These are phyloP conservation scores for Saccharomycopsis schoenii DNA, from an alignment of 805 yeast genomes.

Conservation along the genomic window DNA sequence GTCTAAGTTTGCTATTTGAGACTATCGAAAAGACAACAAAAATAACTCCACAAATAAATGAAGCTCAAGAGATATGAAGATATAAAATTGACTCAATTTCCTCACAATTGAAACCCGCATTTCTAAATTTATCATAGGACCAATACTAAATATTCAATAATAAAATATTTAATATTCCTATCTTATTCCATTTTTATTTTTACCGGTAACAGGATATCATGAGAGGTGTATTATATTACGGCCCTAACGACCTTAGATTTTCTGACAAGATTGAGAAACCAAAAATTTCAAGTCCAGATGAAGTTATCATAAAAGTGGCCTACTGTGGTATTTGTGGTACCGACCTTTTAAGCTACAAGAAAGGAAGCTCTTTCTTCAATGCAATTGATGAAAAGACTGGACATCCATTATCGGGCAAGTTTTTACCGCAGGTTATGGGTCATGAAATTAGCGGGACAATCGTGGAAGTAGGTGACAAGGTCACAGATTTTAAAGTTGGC, in stretches of 20 bases:
- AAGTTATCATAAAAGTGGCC: conserved; percentile 33
- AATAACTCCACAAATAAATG: not conserved
- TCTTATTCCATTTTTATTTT: too few relatives aligned
- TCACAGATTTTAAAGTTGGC: conserved; percentile 37
- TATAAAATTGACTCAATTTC: not conserved
- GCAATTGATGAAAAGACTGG: conserved; percentile 23
- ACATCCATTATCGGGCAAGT: conserved; percentile 30
- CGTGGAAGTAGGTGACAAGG: conserved; percentile 36
- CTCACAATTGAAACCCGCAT: not conserved
- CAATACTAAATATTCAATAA: too few relatives aligned
- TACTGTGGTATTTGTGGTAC: conserved; percentile 61
- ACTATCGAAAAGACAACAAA: not conserved
- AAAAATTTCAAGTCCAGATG: conserved; percentile 26
- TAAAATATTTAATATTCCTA: too few relatives aligned
- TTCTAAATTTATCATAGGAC: too few relatives aligned
- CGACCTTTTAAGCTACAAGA: conserved; percentile 46
- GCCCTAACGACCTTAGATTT: conserved; percentile 30
- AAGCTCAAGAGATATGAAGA: not conserved
- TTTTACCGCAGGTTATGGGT: conserved; percentile 42
- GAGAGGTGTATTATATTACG: conserved; percentile 34
- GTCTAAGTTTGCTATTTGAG: not conserved
- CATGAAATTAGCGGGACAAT: conserved; percentile 45
- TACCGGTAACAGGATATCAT: conserved; percentile 20
- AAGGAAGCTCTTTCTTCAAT: conserved; percentile 51
- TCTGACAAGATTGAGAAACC: conserved; percentile 24